Conservation (phyloP, 2,329 filamentous ascomycete species). For the Cyphellophora attinorum region DNA sequence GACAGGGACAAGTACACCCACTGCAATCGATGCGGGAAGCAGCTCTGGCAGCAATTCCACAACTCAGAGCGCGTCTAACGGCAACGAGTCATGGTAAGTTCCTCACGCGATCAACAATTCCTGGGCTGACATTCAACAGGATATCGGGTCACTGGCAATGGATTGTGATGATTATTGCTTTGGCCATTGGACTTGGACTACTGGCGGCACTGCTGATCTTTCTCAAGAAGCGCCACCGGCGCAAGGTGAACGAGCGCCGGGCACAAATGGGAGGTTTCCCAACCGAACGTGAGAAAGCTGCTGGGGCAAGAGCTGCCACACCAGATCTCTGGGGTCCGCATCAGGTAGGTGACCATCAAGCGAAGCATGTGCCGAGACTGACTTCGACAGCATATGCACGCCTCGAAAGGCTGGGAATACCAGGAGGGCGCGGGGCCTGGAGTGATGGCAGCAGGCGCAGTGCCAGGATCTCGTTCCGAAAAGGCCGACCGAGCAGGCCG, state of each 20-base stretch:
- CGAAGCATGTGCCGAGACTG: neutral
- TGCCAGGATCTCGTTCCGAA: no score
- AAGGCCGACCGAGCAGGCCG: no score
- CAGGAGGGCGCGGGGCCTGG: conserved; percentile 4
- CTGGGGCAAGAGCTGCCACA: conserved; percentile 17
- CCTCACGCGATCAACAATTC: no score
- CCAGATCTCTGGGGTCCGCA: conserved; percentile 26
- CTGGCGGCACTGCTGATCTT: conserved; percentile 61
- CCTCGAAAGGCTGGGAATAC: conserved; percentile 16
- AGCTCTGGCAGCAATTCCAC: conserved; percentile 9
- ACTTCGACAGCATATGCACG: conserved; percentile 15
- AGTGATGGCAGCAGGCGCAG: neutral
- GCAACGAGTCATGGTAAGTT: conserved; percentile 19
- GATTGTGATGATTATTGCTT: conserved; percentile 70
- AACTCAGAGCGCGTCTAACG: neutral
- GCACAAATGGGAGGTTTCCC: conserved; percentile 17
- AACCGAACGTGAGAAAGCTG: conserved; percentile 22
- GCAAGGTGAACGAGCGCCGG: conserved; percentile 50
- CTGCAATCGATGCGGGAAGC: no score
- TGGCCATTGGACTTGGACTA: conserved; percentile 58
- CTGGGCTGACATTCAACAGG: no score
- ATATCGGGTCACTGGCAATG: conserved; percentile 63
- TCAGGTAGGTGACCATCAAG: conserved; percentile 15
- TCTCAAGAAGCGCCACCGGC: conserved; percentile 64
- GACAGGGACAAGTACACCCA: no score